Conservation (phyloP, 2,329 filamentous ascomycete genomes). For the Xylaria sp. region DNA sequence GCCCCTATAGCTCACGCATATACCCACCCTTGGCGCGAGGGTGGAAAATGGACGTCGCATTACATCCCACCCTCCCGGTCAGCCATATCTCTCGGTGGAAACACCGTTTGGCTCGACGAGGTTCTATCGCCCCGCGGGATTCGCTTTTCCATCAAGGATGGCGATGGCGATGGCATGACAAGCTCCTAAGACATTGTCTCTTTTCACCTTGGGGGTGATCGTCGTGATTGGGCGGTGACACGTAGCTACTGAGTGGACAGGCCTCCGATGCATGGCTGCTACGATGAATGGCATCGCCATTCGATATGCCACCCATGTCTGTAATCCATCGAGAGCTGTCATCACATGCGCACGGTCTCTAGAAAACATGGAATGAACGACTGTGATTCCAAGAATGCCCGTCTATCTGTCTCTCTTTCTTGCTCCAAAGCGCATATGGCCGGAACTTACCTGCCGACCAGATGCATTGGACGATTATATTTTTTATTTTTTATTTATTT, state of each 20-base stretch:
- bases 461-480: neutral
- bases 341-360: constrained; percentile 23
- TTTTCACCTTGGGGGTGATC: neutral
- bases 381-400: constrained; percentile 5
- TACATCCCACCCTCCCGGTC: constrained; percentile 16
- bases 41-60: constrained; percentile 9
- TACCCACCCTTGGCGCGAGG: constrained; percentile 7
- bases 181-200: too few species aligned
- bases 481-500: too few species aligned
- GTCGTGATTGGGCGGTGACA: constrained; percentile 5
- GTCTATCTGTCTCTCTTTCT: too few species aligned
- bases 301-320: constrained; percentile 4
- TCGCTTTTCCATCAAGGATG: constrained; percentile 14
- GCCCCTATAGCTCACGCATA: neutral
- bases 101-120: constrained; percentile 9
- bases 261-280: constrained; percentile 5
- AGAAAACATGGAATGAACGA: constrained; percentile 12
- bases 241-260: constrained; percentile 9
- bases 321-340: neutral
- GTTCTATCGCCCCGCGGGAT: constrained; percentile 16
- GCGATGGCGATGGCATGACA: neutral
- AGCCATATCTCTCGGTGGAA: constrained; percentile 7
- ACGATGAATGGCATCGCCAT: neutral
- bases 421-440: neutral
- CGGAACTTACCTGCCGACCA: constrained; percentile 5